Conservation (phyloP, 148 eudicot genomes). For the Diospyros kaki region DNA sequence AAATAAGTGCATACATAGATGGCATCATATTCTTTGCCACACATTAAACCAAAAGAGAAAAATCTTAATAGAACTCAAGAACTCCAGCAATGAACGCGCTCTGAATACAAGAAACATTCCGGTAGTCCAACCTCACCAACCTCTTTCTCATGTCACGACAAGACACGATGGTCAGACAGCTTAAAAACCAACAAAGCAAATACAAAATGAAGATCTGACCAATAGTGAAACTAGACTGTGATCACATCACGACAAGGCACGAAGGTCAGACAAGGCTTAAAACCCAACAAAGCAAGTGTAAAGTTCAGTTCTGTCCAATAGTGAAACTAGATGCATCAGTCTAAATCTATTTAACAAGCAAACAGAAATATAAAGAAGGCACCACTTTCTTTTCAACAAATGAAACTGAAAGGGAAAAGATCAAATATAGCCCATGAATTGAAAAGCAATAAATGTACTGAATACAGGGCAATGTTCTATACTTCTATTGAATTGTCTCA, state of each 20-base stretch:
- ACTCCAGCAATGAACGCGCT: too few relatives aligned
- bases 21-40: not conserved
- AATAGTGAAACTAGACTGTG: too few relatives aligned
- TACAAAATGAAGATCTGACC: not conserved
- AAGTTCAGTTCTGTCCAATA: not conserved
- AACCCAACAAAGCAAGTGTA: not conserved
- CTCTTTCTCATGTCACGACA: too few relatives aligned
- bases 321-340: not conserved
- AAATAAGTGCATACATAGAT: not conserved
- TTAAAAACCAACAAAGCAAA: too few relatives aligned
- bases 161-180: too few relatives aligned
- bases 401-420: conserved; percentile 4
- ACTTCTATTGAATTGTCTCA: conserved; percentile 9
- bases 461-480: conserved; percentile 9
- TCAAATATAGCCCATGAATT: conserved; percentile 13
- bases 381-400: not conserved
- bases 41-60: not conserved
- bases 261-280: not conserved
- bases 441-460: conserved; percentile 6
- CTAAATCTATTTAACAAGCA: not conserved
- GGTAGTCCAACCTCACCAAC: too few relatives aligned
- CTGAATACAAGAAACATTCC: not conserved
- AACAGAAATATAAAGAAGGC: not conserved
- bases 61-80: not conserved
- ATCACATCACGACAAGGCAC: not conserved